These are phyloP conservation scores for Cladobotryum mycophilum DNA, from an alignment of 2,329 filamentous ascomycete genomes.

Conservation along the genomic window DNA sequence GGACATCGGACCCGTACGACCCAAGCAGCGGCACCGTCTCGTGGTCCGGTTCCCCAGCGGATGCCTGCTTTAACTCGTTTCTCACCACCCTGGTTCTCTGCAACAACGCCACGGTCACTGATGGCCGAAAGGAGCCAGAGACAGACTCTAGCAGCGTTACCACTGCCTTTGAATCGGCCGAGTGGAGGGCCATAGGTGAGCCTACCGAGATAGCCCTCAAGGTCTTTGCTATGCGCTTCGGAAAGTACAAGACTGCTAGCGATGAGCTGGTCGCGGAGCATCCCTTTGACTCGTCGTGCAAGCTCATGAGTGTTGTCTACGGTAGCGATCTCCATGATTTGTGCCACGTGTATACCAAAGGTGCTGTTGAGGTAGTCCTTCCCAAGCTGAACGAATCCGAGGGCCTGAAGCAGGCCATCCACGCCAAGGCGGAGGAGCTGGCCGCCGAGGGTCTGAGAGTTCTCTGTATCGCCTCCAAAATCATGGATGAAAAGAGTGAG, in stretches of 20 bases:
- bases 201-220: conserved; percentile 70
- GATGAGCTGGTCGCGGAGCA: conserved; percentile 55
- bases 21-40: conserved; percentile 49
- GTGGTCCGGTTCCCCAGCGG: conserved; percentile 36
- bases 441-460: conserved; percentile 61
- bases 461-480: conserved; percentile 56
- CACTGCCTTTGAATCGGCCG: conserved; percentile 35
- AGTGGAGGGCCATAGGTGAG: conserved; percentile 58
- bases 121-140: conserved; percentile 41
- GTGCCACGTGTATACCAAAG: conserved; percentile 48
- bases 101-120: conserved; percentile 50
- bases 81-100: conserved; percentile 53
- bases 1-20: conserved; percentile 54
- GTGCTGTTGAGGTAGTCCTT: conserved; percentile 51
- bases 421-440: conserved; percentile 47
- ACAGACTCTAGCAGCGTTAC: conserved; percentile 43
- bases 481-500: conserved; percentile 29
- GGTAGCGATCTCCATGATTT: conserved; percentile 27
- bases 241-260: conserved; percentile 40
- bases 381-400: conserved; percentile 44
- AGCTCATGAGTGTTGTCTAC: conserved; percentile 69
- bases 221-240: conserved; percentile 65
- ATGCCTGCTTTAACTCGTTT: conserved; percentile 39
- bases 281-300: conserved; percentile 67
- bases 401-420: conserved; percentile 39